Evolutionary conservation across 805 yeast genomes (phyloP).

Genomic region (Yamadazyma sp.): DNA sequence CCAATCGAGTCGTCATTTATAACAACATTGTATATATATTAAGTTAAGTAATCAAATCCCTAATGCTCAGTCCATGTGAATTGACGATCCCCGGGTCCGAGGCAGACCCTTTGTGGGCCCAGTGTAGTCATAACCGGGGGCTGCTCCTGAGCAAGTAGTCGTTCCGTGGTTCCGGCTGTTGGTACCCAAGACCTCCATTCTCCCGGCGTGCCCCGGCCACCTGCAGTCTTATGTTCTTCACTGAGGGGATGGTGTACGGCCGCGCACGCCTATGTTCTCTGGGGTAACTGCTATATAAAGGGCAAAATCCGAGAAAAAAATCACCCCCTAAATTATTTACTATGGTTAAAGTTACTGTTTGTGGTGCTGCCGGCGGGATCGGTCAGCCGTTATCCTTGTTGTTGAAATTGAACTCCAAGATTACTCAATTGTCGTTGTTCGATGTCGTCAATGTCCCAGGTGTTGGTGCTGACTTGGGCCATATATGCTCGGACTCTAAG

Average conservation of each 20-base stretch:
- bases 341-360: slow-evolving; percentile 73
- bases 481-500: slow-evolving; percentile 67
- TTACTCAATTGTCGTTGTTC: slow-evolving; percentile 68
- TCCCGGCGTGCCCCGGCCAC: slow-evolving; percentile 1
- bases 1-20: too few species aligned
- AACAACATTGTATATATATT: too few species aligned
- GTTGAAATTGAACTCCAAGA: slow-evolving; percentile 64
- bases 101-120: too few species aligned
- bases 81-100: too few species aligned
- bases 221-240: too few species aligned
- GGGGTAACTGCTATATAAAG: slow-evolving; percentile 13
- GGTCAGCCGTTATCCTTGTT: slow-evolving; percentile 89
- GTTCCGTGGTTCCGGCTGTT: neutral
- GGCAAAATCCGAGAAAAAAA: slow-evolving; percentile 1
- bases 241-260: slow-evolving; percentile 3
- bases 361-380: slow-evolving; percentile 94
- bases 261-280: slow-evolving; percentile 6
- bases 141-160: too few species aligned
- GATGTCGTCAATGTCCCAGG: slow-evolving; percentile 87
- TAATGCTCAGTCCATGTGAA: too few species aligned
- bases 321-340: slow-evolving; percentile 3
- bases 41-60: too few species aligned
- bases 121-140: too few species aligned
- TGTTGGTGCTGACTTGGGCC: slow-evolving; percentile 85
- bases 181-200: neutral